Percentiles rank a stretch among this genome's conserved stretches.
These are phyloP conservation scores for Cladorrhinum sp. DNA, from an alignment of 2,329 filamentous ascomycete genomes.

Conservation along the genomic window DNA sequence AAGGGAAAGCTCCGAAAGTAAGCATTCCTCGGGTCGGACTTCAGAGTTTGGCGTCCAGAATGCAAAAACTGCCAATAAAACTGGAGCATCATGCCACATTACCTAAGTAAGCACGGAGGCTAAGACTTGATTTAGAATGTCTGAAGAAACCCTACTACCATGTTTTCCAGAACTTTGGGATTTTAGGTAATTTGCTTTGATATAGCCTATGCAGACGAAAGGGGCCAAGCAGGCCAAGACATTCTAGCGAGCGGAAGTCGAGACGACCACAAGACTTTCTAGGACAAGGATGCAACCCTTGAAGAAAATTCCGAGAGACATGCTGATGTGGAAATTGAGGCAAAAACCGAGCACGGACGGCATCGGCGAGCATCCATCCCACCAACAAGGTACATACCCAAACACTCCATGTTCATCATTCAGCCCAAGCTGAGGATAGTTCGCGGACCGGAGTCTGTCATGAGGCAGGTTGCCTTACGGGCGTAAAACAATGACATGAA, in stretches of 20 bases:
- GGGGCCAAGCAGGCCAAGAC: constrained; percentile 18
- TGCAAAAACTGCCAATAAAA: background rate
- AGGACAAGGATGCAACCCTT: background rate
- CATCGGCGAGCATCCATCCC: too few species aligned
- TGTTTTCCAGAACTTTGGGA: background rate
- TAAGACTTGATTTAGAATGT: constrained; percentile 13
- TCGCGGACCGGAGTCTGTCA: background rate
- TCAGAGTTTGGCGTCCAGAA: constrained; percentile 8
- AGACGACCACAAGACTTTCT: background rate
- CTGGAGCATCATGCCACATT: background rate
- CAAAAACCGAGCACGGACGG: too few species aligned
- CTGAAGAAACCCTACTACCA: constrained; percentile 1
- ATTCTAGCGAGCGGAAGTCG: background rate
- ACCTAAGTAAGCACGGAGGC: constrained; percentile 11
- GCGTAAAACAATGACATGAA: background rate
- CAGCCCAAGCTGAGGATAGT: background rate
- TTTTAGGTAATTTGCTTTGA: background rate
- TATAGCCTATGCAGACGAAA: constrained; percentile 12
- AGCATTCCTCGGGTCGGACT: constrained; percentile 6
- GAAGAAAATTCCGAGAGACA: background rate
- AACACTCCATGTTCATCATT: background rate
- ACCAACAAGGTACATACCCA: too few species aligned
- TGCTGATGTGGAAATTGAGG: too few species aligned
- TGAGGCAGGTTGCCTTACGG: background rate
- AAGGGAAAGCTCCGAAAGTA: background rate